Conservation (phyloP, 495 filamentous ascomycete species). For the Penicillium flavigenum region DNA sequence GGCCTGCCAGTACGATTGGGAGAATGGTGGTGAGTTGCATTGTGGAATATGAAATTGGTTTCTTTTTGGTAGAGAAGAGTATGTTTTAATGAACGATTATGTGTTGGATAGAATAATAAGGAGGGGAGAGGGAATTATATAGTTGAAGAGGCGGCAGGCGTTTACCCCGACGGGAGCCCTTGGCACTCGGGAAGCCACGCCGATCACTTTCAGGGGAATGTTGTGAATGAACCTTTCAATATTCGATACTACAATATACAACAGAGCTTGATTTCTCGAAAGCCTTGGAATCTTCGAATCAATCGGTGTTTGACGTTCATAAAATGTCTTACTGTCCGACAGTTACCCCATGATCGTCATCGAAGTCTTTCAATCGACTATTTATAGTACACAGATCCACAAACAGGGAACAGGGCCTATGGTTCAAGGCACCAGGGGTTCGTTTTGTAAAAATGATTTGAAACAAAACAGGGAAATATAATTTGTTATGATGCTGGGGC, state of each 20-base stretch:
- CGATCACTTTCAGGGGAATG: slow-evolving; percentile 11
- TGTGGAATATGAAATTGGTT: slow-evolving; percentile 4
- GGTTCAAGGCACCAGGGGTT: neutral
- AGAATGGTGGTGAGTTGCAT: slow-evolving; percentile 40
- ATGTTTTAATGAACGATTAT: neutral
- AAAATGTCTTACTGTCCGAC: slow-evolving; percentile 8
- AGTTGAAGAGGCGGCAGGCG: neutral
- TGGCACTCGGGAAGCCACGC: slow-evolving; percentile 1
- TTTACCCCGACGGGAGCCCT: neutral
- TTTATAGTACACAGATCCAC: slow-evolving; percentile 10
- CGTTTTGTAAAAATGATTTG: neutral
- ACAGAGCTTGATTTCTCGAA: too few relatives aligned
- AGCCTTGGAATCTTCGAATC: neutral
- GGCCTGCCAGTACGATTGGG: slow-evolving; percentile 26
- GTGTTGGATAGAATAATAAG: neutral
- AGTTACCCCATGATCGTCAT: neutral
- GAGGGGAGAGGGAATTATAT: slow-evolving; percentile 6
- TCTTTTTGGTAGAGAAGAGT: neutral
- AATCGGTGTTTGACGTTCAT: neutral
- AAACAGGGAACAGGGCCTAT: neutral
- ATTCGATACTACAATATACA: too few relatives aligned
- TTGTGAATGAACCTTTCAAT: neutral
- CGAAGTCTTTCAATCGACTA: slow-evolving; percentile 8
- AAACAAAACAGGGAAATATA: neutral
- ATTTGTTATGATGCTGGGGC: neutral